phyloP scores from a whole-genome alignment of 1,284 basidiomycete species.

The Marasmius sp. region DNA sequence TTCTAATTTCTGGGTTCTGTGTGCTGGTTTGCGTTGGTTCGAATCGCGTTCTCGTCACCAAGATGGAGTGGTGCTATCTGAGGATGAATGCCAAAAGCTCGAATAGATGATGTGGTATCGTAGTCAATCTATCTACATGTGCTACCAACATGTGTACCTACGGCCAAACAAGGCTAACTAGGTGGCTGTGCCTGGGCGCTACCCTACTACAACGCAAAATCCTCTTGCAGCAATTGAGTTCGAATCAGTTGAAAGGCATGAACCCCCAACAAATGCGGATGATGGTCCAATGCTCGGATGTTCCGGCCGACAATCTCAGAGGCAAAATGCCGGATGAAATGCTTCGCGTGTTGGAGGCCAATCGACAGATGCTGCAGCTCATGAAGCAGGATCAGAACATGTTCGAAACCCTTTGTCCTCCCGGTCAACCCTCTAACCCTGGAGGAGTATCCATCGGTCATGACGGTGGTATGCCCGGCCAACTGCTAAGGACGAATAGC shows the following conservation, averaged over 20 bases:
- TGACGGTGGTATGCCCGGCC: not conserved
- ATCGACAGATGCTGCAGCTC: slow-evolving; percentile 49
- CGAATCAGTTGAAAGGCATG: too few relatives aligned
- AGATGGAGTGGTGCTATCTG: too few relatives aligned
- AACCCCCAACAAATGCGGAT: slow-evolving; percentile 38
- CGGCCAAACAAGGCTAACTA: too few relatives aligned
- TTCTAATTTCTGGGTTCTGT: too few relatives aligned
- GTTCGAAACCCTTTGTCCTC: slow-evolving; percentile 28
- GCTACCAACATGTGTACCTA: too few relatives aligned
- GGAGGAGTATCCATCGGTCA: not conserved
- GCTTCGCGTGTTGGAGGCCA: slow-evolving; percentile 56
- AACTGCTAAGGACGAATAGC: slow-evolving; percentile 35
- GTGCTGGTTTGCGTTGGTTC: too few relatives aligned
- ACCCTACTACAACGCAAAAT: slow-evolving; percentile 10
- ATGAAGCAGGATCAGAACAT: slow-evolving; percentile 37
- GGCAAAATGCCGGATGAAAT: slow-evolving; percentile 48
- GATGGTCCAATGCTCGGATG: slow-evolving; percentile 42
- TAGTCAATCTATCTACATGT: too few relatives aligned
- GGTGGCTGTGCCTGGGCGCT: too few relatives aligned
- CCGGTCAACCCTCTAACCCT: not conserved
- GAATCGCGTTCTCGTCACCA: too few relatives aligned
- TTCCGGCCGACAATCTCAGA: slow-evolving; percentile 51
- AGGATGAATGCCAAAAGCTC: too few relatives aligned
- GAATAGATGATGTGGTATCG: too few relatives aligned
- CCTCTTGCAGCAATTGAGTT: too few relatives aligned